Evolutionary conservation across 352 stramenopile genomes (phyloP).

Genomic region (Globisporangium middletonii): DNA sequence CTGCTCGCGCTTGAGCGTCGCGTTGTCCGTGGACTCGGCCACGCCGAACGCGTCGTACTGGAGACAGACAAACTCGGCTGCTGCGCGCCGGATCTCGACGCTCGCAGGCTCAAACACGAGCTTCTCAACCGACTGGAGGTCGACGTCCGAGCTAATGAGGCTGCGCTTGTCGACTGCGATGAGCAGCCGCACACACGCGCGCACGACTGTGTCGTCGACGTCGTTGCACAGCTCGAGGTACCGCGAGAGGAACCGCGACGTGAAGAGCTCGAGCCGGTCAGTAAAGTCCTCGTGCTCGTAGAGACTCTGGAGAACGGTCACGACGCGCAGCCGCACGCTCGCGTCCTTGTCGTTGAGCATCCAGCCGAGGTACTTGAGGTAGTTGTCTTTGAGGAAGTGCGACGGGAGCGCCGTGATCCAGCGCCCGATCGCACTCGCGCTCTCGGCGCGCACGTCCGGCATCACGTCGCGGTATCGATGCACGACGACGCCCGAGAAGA

Average conservation of each 20-base stretch:
- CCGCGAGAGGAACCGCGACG: constrained; percentile 61
- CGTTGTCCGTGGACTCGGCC: constrained; percentile 48
- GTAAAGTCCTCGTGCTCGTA: constrained; percentile 75
- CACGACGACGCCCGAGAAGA: constrained; percentile 76
- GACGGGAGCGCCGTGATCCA: constrained; percentile 86
- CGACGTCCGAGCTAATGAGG: constrained; percentile 74
- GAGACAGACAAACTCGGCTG: constrained; percentile 82
- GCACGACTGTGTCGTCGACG: constrained; percentile 66
- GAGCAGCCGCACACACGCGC: constrained; percentile 60
- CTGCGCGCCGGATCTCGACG: constrained; percentile 66
- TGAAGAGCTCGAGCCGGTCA: constrained; percentile 76
- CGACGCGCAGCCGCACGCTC: constrained; percentile 72
- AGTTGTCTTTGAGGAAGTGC: constrained; percentile 91
- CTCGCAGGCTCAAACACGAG: constrained; percentile 77
- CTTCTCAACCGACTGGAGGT: constrained; percentile 71
- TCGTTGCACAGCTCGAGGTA: constrained; percentile 82
- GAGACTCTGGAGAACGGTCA: constrained; percentile 76
- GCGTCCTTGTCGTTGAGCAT: constrained; percentile 90
- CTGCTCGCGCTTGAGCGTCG: constrained; percentile 73
- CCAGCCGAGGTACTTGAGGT: constrained; percentile 96
- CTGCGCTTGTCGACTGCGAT: constrained; percentile 78
- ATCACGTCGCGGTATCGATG: constrained; percentile 93
- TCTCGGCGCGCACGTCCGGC: constrained; percentile 83
- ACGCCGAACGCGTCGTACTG: constrained; percentile 88
- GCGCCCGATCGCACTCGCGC: constrained; percentile 69